These are phyloP conservation scores for Singerocomus inundabilis DNA, from an alignment of 1,284 basidiomycete genomes.

Conservation along the genomic window DNA sequence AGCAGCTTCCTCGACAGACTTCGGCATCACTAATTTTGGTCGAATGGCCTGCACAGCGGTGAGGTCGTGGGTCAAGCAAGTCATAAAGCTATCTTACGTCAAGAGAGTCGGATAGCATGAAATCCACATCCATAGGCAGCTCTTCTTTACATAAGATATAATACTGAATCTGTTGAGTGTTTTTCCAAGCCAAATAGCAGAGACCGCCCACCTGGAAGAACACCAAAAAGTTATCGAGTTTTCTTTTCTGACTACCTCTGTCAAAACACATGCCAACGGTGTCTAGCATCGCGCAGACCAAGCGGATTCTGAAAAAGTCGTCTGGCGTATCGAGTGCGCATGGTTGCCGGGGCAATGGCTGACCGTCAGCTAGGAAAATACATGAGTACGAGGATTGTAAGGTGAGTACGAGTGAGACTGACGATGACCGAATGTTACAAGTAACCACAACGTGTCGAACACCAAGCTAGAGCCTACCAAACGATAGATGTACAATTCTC, in stretches of 20 bases:
- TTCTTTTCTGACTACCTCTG: constrained; percentile 85
- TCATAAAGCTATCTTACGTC: constrained; percentile 55
- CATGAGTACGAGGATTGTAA: constrained; percentile 6
- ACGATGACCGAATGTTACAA: constrained; percentile 97
- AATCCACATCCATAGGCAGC: constrained; percentile 95
- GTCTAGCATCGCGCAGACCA: constrained; percentile 91
- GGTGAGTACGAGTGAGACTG: constrained; percentile 36
- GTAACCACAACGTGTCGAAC: constrained; percentile 92
- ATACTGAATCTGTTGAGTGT: constrained; percentile 49
- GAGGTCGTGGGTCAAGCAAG: constrained; percentile 6
- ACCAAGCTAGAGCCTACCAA: constrained; percentile 85
- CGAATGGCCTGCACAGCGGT: constrained; percentile 61
- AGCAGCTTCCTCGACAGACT: constrained; percentile 83
- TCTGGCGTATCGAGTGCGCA: constrained; percentile 87
- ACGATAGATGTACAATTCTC: constrained; percentile 98
- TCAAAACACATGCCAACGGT: constrained; percentile 99
- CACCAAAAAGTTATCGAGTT: constrained; percentile 87
- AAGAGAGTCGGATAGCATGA: constrained; percentile 92
- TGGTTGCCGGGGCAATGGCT: constrained; percentile 79
- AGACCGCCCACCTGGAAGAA: constrained; percentile 80
- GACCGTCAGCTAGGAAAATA: constrained; percentile 68
- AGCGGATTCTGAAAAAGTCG: constrained; percentile 92
- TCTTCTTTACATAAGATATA: constrained; percentile 87
- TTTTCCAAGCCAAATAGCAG: background rate
- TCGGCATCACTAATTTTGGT: constrained; percentile 69